Conservation (phyloP, 768 basidiomycete species). For the Cyclocybe cylindracea region DNA sequence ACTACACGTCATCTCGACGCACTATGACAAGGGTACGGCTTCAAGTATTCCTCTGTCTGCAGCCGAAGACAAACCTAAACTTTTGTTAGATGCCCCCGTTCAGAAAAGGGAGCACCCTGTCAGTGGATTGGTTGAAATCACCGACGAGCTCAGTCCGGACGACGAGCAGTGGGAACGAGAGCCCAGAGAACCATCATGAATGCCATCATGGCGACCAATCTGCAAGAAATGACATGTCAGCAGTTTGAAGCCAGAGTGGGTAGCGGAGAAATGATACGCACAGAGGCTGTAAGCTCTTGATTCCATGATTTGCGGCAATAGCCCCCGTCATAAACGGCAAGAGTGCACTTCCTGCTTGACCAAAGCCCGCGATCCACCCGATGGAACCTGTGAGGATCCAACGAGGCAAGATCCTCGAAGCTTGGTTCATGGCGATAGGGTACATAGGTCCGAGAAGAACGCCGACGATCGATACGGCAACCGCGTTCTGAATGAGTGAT, state of each 20-base stretch:
- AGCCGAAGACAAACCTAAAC: too few relatives aligned
- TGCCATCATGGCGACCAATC: too few relatives aligned
- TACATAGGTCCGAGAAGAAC: constrained; percentile 69
- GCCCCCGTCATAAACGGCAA: constrained; percentile 71
- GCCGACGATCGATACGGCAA: constrained; percentile 63
- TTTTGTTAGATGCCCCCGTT: too few relatives aligned
- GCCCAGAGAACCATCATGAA: too few relatives aligned
- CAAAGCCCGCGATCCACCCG: constrained; percentile 63
- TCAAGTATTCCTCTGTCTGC: too few relatives aligned
- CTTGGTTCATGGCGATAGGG: not conserved
- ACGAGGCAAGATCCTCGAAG: not conserved
- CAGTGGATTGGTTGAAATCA: too few relatives aligned
- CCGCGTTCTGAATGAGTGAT: constrained; percentile 57
- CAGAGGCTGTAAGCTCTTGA: constrained; percentile 57
- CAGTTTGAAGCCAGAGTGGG: not conserved
- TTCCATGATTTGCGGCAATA: constrained; percentile 60
- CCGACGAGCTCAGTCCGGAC: too few relatives aligned
- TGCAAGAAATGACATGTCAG: too few relatives aligned
- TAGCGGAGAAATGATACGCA: constrained; percentile 27
- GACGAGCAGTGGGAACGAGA: too few relatives aligned
- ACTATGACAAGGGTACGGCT: too few relatives aligned
- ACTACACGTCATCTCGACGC: too few relatives aligned
- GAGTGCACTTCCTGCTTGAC: constrained; percentile 68
- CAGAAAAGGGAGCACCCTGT: too few relatives aligned
- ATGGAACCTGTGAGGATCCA: constrained; percentile 49